Evolutionary conservation across 2,329 filamentous ascomycete genomes (phyloP).

Genomic region (Diaporthe destruens): DNA sequence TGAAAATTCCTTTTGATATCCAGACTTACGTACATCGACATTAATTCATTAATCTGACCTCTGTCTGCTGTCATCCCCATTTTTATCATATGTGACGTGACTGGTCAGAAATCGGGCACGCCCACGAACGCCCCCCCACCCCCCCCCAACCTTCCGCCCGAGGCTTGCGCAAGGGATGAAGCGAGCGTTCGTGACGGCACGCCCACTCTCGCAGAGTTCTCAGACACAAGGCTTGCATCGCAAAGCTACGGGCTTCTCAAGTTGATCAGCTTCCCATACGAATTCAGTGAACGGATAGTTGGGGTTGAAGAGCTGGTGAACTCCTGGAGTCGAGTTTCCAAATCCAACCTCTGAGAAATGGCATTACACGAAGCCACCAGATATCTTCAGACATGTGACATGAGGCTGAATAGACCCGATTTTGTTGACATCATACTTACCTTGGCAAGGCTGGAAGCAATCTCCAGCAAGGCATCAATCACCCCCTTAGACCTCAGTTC

Average conservation of each 20-base stretch:
- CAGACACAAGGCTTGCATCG: neutral
- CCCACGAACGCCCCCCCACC: too few relatives aligned
- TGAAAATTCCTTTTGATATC: constrained; percentile 27
- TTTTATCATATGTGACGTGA: neutral
- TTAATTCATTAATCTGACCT: constrained; percentile 32
- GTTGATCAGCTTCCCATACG: neutral
- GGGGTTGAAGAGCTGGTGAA: neutral
- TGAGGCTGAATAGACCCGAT: neutral
- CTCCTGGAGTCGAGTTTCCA: too few relatives aligned
- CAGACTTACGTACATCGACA: constrained; percentile 34
- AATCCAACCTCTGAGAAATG: neutral
- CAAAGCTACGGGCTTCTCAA: too few relatives aligned
- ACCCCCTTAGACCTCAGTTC: neutral
- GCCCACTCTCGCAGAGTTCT: neutral
- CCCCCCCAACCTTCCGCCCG: too few relatives aligned
- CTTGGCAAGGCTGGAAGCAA: neutral
- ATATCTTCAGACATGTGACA: neutral
- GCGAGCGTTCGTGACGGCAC: too few relatives aligned
- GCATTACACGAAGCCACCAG: neutral
- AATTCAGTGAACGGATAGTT: too few relatives aligned
- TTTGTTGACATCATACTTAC: neutral
- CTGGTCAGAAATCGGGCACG: too few relatives aligned
- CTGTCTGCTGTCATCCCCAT: constrained; percentile 14
- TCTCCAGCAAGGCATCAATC: neutral
- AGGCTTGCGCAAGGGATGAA: neutral